Conservation (phyloP, 2,329 filamentous ascomycete species). For the Fusarium pseudoanthophilum region DNA sequence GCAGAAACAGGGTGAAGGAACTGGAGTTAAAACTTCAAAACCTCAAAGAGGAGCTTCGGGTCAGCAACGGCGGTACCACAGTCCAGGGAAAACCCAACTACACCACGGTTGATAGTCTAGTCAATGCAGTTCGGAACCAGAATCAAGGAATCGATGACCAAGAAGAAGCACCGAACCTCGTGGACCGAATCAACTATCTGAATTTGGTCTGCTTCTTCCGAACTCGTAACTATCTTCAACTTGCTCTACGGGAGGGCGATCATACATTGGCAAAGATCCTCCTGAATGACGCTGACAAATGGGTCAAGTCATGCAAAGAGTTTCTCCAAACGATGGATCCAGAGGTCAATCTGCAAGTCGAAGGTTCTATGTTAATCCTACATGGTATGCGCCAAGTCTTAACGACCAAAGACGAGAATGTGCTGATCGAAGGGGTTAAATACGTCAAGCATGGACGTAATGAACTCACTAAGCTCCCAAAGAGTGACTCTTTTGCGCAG, state of each 20-base stretch:
- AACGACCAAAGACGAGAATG: not conserved
- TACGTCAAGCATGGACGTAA: not conserved
- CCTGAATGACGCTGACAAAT: conserved; percentile 11
- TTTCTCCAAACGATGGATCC: conserved; percentile 25
- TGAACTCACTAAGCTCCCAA: not conserved
- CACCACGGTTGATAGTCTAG: conserved; percentile 4
- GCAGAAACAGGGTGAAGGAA: not conserved
- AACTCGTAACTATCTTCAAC: conserved; percentile 25
- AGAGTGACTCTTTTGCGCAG: conserved; percentile 3
- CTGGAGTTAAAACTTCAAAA: not conserved
- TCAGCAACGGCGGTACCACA: not conserved
- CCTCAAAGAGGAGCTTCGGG: not conserved
- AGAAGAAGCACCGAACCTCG: not conserved
- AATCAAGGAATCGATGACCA: not conserved
- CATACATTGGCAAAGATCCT: conserved; percentile 4
- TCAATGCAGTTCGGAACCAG: not conserved
- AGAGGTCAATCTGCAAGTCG: conserved; percentile 7
- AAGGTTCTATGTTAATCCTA: conserved; percentile 20
- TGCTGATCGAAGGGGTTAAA: not conserved
- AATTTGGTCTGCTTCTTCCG: conserved; percentile 28
- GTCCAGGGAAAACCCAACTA: not conserved
- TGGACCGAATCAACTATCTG: conserved; percentile 33
- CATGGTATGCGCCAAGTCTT: conserved; percentile 4
- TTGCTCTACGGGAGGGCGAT: conserved; percentile 7
- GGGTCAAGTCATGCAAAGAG: conserved; percentile 7